Evolutionary conservation across 768 basidiomycete species (phyloP), one percentile per base, ranked within the genome.

Genomic region (Collybia sordida): DNA sequence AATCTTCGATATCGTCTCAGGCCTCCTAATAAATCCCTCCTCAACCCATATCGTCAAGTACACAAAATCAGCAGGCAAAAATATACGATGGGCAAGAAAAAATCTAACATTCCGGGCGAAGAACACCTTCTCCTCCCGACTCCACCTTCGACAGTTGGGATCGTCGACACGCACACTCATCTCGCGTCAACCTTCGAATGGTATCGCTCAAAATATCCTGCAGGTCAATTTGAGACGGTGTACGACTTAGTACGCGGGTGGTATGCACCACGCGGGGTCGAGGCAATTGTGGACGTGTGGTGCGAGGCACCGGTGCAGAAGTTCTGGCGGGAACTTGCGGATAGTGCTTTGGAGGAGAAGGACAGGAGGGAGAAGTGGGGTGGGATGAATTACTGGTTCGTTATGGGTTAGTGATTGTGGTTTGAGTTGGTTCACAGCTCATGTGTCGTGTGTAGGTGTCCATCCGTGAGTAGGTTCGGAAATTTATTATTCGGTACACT

Each of bases 141-240:
- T 18, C 64, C 64, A 12, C 71, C 70, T 2, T 64, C 72, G 2
- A 44, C 64, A 1, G 47, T 66, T 4, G 59, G 71, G 4, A 81
- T 93, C 57, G 73, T 93, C 15, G 92, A 94, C 68, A 93, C 91
- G 0, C 92, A 94, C 68, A 90, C 89, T 0, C 92, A 93, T 59
- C 70, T 93, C n/a, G 73, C 85, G 7, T 81, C 86, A 0, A 94
- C 91, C 0, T 93, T 79, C 56, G 72, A 75, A 1, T 59, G 72
- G 15, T 93, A 93, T 63, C 72, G 74, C 24, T 61, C 58, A 31
- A 82, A 80, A 47, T 94, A 92, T 64, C 80, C 77, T 21, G 64
- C 74, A 0, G 83, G 81, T 0, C 72, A 72, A 46, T 74, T 78
- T 55, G 59, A 68, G 7, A 75, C 73, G n/a, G 70, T 89, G n/a